These are phyloP conservation scores for Glaciozyma antarctica DNA, from an alignment of 768 basidiomycete genomes.

Conservation along the genomic window DNA sequence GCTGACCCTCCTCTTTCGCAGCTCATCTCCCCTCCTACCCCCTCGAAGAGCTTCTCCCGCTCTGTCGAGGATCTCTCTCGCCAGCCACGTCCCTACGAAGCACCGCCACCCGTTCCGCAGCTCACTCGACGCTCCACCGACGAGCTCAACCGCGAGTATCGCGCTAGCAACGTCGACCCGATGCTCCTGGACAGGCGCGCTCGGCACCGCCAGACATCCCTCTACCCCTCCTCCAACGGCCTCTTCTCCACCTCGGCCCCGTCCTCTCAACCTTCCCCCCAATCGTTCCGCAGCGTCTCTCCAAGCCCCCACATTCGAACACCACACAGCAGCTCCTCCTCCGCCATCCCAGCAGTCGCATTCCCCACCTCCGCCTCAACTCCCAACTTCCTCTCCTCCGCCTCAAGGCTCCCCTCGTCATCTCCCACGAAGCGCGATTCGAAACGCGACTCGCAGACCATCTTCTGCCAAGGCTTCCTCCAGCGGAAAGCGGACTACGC, in stretches of 20 bases:
- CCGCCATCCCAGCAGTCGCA: not conserved
- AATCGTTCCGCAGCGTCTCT: not conserved
- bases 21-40: not conserved
- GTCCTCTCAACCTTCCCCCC: not conserved
- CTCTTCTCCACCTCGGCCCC: slow-evolving; percentile 1
- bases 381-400: not conserved
- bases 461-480: slow-evolving; percentile 64
- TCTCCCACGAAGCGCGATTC: not conserved
- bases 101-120: not conserved
- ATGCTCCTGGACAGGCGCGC: not conserved
- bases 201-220: not conserved
- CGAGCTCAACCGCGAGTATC: not conserved
- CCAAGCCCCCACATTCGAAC: not conserved
- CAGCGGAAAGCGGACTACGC: slow-evolving; percentile 45
- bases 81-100: not conserved
- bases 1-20: not conserved
- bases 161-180: too few relatives aligned
- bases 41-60: slow-evolving; percentile 2
- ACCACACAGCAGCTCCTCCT: not conserved
- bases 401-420: not conserved
- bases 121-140: not conserved
- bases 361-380: not conserved
- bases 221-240: not conserved
- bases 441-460: slow-evolving; percentile 55
- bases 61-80: slow-evolving; percentile 6